Percentiles rank a stretch among this genome's conserved stretches.
Evolutionary conservation across 768 basidiomycete species (phyloP).

Genomic region (Rhodotorula diobovata): DNA sequence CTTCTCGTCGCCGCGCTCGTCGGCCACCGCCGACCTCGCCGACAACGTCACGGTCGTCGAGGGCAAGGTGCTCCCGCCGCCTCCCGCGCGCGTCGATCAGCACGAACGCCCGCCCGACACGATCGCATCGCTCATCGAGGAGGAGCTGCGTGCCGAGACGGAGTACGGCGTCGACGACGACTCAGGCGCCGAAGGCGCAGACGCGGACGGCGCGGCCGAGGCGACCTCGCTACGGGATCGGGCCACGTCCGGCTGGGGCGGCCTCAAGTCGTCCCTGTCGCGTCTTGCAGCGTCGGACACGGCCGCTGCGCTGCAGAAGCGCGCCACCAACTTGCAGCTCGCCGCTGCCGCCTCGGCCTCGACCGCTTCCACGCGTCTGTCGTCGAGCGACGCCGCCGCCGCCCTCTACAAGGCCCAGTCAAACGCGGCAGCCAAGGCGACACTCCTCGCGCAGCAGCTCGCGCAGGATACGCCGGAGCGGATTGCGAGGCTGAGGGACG

Average conservation of each 20-base stretch:
- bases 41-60: conserved; percentile 26
- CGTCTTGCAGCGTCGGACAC: conserved; percentile 28
- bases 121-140: conserved; percentile 27
- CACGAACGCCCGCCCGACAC: no score
- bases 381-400: conserved; percentile 29
- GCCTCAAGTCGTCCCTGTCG: conserved; percentile 24
- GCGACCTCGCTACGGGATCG: neutral
- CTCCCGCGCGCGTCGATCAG: conserved; percentile 24
- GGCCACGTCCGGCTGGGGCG: conserved; percentile 11
- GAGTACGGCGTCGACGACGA: conserved; percentile 20
- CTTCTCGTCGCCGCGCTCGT: conserved; percentile 25
- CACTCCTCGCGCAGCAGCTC: conserved; percentile 16
- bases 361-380: conserved; percentile 7
- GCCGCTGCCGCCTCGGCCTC: conserved; percentile 15
- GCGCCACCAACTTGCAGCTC: conserved; percentile 33
- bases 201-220: neutral
- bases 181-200: conserved; percentile 5
- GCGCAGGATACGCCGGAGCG: conserved; percentile 6
- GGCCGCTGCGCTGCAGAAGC: conserved; percentile 24
- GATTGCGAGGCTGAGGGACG: conserved; percentile 9
- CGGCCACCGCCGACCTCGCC: neutral
- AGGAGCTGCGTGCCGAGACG: conserved; percentile 6
- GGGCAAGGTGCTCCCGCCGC: conserved; percentile 34
- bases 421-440: conserved; percentile 24
- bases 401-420: conserved; percentile 21